These are phyloP conservation scores for Candida ovalis DNA, from an alignment of 805 yeast species.

Conservation along the genomic window DNA sequence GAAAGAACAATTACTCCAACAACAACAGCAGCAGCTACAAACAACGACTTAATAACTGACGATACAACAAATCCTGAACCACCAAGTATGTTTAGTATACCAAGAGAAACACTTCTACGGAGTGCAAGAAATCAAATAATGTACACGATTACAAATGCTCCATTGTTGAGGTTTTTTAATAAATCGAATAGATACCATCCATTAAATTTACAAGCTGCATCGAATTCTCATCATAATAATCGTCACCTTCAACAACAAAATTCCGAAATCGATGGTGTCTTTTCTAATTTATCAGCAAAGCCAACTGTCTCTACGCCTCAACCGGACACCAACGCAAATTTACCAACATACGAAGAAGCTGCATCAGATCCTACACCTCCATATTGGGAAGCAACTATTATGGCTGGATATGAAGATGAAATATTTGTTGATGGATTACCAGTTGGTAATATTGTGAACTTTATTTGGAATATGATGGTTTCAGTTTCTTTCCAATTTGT, in stretches of 20 bases:
- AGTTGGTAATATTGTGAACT: constrained; percentile 85
- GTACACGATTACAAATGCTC: constrained; percentile 26
- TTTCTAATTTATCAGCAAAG: constrained; percentile 86
- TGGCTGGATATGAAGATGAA: constrained; percentile 83
- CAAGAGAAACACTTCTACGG: background rate
- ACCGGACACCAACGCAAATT: constrained; percentile 48
- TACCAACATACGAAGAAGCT: constrained; percentile 92
- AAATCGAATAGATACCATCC: constrained; percentile 23
- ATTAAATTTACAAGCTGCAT: constrained; percentile 14
- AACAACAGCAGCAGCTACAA: background rate
- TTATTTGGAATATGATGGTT: constrained; percentile 85
- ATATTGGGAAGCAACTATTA: constrained; percentile 88
- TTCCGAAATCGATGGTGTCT: constrained; percentile 76
- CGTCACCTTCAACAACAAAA: constrained; percentile 26
- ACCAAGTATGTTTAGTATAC: background rate
- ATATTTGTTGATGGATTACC: constrained; percentile 93
- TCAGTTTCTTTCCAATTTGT: constrained; percentile 90
- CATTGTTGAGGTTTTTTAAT: constrained; percentile 26
- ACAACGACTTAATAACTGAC: background rate
- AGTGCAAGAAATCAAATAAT: constrained; percentile 8
- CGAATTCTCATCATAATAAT: constrained; percentile 10
- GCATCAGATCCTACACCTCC: constrained; percentile 93
- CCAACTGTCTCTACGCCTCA: constrained; percentile 47
- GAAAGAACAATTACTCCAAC: background rate
- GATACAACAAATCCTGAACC: no score